These are phyloP conservation scores for Metrosideros polymorpha DNA, from an alignment of 441 rosid genomes.

Conservation along the genomic window DNA sequence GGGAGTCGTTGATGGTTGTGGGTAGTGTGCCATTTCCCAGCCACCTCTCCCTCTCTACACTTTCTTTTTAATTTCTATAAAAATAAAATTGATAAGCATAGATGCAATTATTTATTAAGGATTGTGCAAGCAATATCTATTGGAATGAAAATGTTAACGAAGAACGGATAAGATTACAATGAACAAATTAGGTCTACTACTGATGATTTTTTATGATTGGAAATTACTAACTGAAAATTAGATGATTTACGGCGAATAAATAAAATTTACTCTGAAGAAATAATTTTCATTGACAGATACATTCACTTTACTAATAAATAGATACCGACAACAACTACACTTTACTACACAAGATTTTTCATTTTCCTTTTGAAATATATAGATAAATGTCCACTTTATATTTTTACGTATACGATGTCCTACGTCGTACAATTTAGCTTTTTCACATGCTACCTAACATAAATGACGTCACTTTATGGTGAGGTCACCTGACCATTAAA, in stretches of 20 bases:
- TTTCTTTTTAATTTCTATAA: neutral
- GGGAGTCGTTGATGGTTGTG: no score
- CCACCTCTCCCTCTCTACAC: neutral
- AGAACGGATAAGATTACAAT: neutral
- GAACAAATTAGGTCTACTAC: neutral
- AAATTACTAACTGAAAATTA: neutral
- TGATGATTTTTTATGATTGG: neutral
- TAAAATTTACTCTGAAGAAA: neutral
- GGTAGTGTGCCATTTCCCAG: neutral
- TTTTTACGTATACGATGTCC: neutral
- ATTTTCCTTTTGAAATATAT: neutral
- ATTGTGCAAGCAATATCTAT: neutral
- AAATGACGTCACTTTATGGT: neutral
- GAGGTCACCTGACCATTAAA: neutral
- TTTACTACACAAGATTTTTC: neutral
- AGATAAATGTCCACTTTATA: neutral
- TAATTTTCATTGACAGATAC: neutral
- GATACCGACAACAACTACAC: neutral
- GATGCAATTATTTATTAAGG: neutral
- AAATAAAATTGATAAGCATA: rapidly evolving
- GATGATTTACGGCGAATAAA: neutral
- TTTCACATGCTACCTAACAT: neutral
- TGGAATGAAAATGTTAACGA: neutral
- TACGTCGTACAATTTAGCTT: neutral
- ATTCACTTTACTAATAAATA: neutral